Percentiles rank a stretch among this genome's conserved stretches.
Conservation (phyloP, 2,329 filamentous ascomycete genomes). For the Fusarium incarnatum region DNA sequence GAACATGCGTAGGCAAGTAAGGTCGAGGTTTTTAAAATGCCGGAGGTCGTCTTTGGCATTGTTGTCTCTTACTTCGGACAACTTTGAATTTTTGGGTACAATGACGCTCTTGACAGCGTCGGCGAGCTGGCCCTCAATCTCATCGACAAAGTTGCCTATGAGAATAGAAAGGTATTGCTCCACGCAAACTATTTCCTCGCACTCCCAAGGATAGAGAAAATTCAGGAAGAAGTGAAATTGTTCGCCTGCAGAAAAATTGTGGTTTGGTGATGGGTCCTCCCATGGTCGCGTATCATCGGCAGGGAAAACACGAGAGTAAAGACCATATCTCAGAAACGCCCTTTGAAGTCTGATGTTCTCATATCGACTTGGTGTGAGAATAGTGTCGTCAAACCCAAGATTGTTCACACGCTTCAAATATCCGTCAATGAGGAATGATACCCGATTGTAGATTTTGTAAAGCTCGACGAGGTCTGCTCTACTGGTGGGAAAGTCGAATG, state of each 20-base stretch:
- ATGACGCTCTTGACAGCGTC: not conserved
- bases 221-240: too few relatives aligned
- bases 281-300: not conserved
- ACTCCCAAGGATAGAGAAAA: too few relatives aligned
- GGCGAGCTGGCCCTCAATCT: not conserved
- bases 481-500: not conserved
- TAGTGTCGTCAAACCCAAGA: not conserved
- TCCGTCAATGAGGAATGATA: not conserved
- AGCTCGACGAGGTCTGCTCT: not conserved
- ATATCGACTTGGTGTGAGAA: not conserved
- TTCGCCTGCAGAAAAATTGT: not conserved
- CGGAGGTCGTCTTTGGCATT: rapidly evolving
- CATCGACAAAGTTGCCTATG: not conserved
- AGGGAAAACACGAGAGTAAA: not conserved
- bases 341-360: not conserved
- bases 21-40: not conserved
- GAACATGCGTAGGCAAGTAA: not conserved
- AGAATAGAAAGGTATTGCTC: not conserved
- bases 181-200: not conserved
- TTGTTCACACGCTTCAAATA: not conserved
- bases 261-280: not conserved
- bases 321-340: not conserved
- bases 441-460: not conserved
- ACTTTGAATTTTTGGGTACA: too few relatives aligned
- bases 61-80: too few relatives aligned